Base-by-base conservation (phyloP, 805 yeast genomes). In the Candida ulmi region DNA sequence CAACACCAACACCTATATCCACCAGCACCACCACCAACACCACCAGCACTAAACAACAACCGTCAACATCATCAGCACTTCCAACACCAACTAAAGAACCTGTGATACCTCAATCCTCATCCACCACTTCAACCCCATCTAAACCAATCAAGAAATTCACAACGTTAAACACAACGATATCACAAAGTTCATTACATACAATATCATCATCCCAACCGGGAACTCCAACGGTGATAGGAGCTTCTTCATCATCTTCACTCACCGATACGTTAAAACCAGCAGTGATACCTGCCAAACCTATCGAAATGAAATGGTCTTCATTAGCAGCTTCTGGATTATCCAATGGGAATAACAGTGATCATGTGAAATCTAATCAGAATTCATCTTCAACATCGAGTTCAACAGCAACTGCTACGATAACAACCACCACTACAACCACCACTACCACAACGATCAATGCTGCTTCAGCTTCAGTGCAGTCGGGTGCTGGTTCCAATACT, bases 301-400 rank as follows among this genome's bases (percentile, higher is more conserved):
- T 67, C 12, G 72, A 74, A 33, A 73, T 75, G 49, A 74, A 79
- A 69, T 68, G 80, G 18, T 63, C 76, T 3, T 74, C 76, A 4
- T 18, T 48, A 33, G 44, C 42, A 16, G 52, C 48, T 21, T 44
- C 43, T 33, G 39, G 23, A n/a, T 21, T 31, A 15, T 11, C 26
- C 2, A 29, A 25, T n/a, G 37, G 33, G 4, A 19, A 17, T 29
- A 34, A 36, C n/a, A 26, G 6, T n/a, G 30, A 43, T 29, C 38
- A 41, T 11, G 34, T 38, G 23, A 32, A 38, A 31, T 36, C 41
- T 13, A 40, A 43, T 12, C 41, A 43, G n/a, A 27, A 9, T 21
- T 21, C 24, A 21, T 21, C 24, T 29, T 15, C 31, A 5, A 29
- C 31, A 5, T 5, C 28, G 5, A 13, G 6, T 19, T 12, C 28